Evolutionary conservation across 176 grass and related monocot genomes (phyloP), one percentile per base, ranked within the genome.

Genomic region (Triticum dicoccoides): DNA sequence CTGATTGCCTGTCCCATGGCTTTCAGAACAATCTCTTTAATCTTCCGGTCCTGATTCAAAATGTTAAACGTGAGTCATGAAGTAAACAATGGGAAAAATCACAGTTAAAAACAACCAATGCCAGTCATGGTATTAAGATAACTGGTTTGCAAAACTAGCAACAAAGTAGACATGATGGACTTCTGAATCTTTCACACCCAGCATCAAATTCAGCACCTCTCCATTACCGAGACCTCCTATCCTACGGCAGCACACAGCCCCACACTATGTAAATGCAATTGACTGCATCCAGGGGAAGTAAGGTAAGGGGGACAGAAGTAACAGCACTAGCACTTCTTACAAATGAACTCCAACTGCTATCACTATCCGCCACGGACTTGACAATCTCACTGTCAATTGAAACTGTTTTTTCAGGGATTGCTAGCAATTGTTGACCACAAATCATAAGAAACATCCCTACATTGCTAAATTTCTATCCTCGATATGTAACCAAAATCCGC

Each of bases 1-100:
- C 83, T 94, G 82, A 99, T 99, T 80, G 97, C 97, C 71, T 99
- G 97, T 59, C 97, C 97, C 97, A 99, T 99, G 81, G 92, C 97
- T 86, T 96, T 96, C 71, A 99, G 73, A 78, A 96, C 97, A 74
- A 99, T 99, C 41, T 99, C 96, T 69, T 89, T 95, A 83, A 92
- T 68, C 65, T 82, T 84, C 69, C 76, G 93, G 70, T 98, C 96
- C 93, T 98, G 82, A 73, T 80, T 80, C 8, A 86, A 88, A 13
- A 62, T 17, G 76, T n/a, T 7, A 58, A 38, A 78, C 23, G 82
- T 14, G 5, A 81, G 37, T 41, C 65, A 59, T 81, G 47, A 62
- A 69, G 45, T 54, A 77, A 76, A 76, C n/a, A 65, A 49, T 34
- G 14, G n/a, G 11, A 80, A 45, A 65, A 45, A 65, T 24, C 32